Conservation (phyloP, 257 asterid species). For the Fraxinus anomala region DNA sequence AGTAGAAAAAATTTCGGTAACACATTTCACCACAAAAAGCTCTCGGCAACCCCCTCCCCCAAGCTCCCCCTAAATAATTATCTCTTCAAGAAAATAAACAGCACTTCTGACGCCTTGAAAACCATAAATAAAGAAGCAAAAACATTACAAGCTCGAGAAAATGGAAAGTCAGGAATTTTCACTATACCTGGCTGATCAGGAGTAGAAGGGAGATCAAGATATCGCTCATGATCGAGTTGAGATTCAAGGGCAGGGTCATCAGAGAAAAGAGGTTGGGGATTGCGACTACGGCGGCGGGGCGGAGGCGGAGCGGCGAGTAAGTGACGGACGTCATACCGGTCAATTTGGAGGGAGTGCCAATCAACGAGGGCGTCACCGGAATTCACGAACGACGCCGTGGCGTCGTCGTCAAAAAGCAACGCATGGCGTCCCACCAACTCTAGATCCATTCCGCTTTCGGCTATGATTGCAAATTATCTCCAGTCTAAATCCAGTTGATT, state of each 20-base stretch:
- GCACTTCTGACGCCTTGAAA: background rate
- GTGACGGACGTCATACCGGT: conserved; percentile 97
- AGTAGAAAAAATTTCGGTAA: background rate
- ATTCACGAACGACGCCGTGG: conserved; percentile 79
- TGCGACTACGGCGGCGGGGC: conserved; percentile 56
- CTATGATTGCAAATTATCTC: background rate
- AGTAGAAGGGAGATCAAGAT: conserved; percentile 62
- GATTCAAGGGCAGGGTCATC: conserved; percentile 47
- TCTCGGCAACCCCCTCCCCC: background rate
- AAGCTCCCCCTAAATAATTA: background rate
- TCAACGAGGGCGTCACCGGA: conserved; percentile 88
- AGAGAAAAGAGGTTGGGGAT: conserved; percentile 31
- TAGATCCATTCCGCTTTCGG: conserved; percentile 51
- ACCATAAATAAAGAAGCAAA: background rate
- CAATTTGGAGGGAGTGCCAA: conserved; percentile 89
- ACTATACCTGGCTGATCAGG: conserved; percentile 63
- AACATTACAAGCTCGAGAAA: background rate
- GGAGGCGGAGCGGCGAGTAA: conserved; percentile 85
- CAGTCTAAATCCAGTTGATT: background rate
- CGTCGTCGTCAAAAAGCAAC: conserved; percentile 80
- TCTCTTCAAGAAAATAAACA: background rate
- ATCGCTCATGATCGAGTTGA: conserved; percentile 77
- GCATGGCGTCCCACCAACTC: conserved; percentile 90
- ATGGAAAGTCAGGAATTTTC: background rate
- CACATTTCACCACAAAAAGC: background rate